These are phyloP conservation scores for Myxozyma monticola DNA, from an alignment of 805 yeast species.

Conservation along the genomic window DNA sequence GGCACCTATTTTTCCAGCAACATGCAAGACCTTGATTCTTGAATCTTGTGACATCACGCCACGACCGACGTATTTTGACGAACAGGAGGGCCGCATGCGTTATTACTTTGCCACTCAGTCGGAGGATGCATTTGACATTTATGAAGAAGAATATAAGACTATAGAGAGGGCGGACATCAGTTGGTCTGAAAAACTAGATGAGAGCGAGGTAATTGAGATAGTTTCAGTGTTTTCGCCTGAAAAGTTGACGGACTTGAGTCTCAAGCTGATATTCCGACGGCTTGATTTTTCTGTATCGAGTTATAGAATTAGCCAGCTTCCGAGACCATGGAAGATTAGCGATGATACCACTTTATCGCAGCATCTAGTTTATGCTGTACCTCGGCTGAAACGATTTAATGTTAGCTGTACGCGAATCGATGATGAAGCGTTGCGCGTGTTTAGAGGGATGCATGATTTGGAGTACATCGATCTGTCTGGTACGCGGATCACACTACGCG, in stretches of 20 bases:
- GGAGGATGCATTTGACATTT: constrained; percentile 5
- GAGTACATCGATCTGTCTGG: constrained; percentile 11
- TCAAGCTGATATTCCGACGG: constrained; percentile 1
- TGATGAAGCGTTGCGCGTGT: constrained; percentile 1
- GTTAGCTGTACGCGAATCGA: constrained; percentile 6
- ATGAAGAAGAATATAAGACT: constrained; percentile 4
- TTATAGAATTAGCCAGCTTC: background rate
- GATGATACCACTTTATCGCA: background rate
- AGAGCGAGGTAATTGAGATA: background rate
- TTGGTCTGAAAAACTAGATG: background rate
- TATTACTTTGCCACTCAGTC: background rate
- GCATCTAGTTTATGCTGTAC: constrained; percentile 3
- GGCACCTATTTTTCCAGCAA: background rate
- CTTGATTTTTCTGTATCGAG: background rate
- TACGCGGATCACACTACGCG: background rate
- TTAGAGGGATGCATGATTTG: background rate
- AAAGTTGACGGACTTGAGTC: constrained; percentile 5
- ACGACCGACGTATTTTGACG: background rate
- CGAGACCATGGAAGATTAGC: background rate
- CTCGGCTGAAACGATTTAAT: constrained; percentile 3
- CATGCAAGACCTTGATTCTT: constrained; percentile 4
- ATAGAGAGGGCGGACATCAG: constrained; percentile 5
- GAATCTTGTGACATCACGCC: constrained; percentile 1
- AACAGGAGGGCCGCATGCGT: background rate
- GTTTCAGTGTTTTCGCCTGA: constrained; percentile 5